Conservation (phyloP, 805 yeast species). For the Blastobotrys terrestris region DNA sequence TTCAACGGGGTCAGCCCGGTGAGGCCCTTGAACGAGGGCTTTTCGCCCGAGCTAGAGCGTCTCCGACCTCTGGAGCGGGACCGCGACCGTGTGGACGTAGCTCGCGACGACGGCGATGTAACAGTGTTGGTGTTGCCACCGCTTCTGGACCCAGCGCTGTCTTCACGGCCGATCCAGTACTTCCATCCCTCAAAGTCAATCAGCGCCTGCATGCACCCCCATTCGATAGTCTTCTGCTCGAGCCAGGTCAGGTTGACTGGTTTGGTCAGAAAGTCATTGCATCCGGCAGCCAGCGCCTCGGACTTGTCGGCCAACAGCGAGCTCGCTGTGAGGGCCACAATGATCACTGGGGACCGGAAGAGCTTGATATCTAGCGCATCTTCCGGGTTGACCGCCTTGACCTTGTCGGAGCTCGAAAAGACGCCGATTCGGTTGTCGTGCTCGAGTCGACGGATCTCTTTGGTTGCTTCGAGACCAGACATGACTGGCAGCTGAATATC, state of each 20-base stretch:
- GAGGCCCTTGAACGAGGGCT: not conserved
- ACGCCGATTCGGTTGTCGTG: constrained; percentile 72
- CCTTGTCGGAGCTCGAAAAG: constrained; percentile 36
- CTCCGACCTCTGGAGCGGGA: not conserved
- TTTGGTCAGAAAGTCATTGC: constrained; percentile 92
- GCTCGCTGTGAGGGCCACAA: constrained; percentile 94
- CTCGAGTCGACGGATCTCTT: constrained; percentile 82
- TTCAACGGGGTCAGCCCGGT: not conserved
- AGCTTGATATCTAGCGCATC: constrained; percentile 54
- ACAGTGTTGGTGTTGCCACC: not conserved
- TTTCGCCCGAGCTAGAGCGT: not conserved
- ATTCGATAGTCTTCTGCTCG: constrained; percentile 79
- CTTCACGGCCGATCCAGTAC: constrained; percentile 29
- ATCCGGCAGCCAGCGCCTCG: constrained; percentile 92
- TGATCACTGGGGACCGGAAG: constrained; percentile 93
- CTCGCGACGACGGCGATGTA: not conserved
- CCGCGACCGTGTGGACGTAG: not conserved
- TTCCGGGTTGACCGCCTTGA: constrained; percentile 28
- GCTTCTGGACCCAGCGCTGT: constrained; percentile 2
- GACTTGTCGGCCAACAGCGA: constrained; percentile 79
- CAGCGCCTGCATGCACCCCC: constrained; percentile 99
- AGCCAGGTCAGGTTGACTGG: constrained; percentile 95
- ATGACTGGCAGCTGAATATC: constrained; percentile 95
- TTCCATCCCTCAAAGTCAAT: constrained; percentile 93
- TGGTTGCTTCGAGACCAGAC: constrained; percentile 93